These are phyloP conservation scores for Hypoxylon subgilvum DNA, from an alignment of 495 filamentous ascomycete genomes.

Conservation along the genomic window DNA sequence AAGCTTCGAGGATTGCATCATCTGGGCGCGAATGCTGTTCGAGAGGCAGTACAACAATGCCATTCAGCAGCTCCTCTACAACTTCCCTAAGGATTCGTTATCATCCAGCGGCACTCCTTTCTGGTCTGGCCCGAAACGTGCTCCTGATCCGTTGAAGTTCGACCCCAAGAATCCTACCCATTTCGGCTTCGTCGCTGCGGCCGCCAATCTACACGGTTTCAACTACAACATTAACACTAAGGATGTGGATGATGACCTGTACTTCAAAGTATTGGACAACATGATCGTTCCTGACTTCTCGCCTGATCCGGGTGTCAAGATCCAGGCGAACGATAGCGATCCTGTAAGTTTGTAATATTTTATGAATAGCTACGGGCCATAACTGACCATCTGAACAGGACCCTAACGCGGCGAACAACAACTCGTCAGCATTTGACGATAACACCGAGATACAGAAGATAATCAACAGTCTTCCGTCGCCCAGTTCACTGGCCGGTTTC, in stretches of 20 bases:
- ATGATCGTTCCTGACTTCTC: slow-evolving; percentile 98
- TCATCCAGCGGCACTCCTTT: slow-evolving; percentile 90
- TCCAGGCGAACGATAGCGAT: slow-evolving; percentile 94
- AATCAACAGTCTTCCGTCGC: slow-evolving; percentile 69
- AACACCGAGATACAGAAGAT: slow-evolving; percentile 73
- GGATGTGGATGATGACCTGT: slow-evolving; percentile 68
- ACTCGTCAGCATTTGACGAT: slow-evolving; percentile 67
- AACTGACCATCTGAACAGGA: slow-evolving; percentile 56
- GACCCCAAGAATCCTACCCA: slow-evolving; percentile 83
- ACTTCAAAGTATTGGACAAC: slow-evolving; percentile 77
- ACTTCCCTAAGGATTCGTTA: slow-evolving; percentile 92
- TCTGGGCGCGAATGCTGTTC: slow-evolving; percentile 91
- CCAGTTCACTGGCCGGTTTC: slow-evolving; percentile 82
- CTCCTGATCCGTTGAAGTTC: slow-evolving; percentile 89
- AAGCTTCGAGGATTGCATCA: slow-evolving; percentile 92
- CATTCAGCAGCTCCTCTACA: slow-evolving; percentile 94
- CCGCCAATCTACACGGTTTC: slow-evolving; percentile 92
- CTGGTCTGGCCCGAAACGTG: slow-evolving; percentile 99
- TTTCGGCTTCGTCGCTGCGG: slow-evolving; percentile 83
- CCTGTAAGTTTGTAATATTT: slow-evolving; percentile 57
- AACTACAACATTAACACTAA: slow-evolving; percentile 95
- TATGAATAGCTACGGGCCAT: neutral
- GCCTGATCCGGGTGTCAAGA: slow-evolving; percentile 90
- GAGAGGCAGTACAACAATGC: slow-evolving; percentile 97
- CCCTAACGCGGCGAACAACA: slow-evolving; percentile 75